Conservation (phyloP, 2,329 filamentous ascomycete genomes). For the Trichoderma arundinaceum region DNA sequence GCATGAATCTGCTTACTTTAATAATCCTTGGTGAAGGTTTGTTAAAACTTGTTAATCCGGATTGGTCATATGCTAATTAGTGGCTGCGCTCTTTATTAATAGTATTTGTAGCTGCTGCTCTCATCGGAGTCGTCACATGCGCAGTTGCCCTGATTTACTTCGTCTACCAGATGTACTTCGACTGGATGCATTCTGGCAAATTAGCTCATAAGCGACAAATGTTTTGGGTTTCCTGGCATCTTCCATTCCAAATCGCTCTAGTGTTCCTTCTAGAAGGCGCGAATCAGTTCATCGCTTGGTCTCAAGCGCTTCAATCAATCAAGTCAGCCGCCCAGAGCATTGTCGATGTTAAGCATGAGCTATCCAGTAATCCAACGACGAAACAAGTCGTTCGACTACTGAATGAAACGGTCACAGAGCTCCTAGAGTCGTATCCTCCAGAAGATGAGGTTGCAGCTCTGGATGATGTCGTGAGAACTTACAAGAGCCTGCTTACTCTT, state of each 20-base stretch:
- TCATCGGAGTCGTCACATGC: constrained; percentile 50
- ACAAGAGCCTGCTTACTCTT: neutral
- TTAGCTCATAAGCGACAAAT: constrained; percentile 63
- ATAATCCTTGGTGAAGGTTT: constrained; percentile 71
- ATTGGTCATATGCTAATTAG: neutral
- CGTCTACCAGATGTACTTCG: constrained; percentile 57
- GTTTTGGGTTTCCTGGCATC: constrained; percentile 62
- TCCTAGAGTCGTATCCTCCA: neutral
- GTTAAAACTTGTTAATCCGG: no score
- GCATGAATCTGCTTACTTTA: constrained; percentile 67
- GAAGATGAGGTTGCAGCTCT: neutral
- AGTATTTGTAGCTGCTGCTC: constrained; percentile 29
- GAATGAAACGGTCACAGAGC: constrained; percentile 7
- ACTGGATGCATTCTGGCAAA: constrained; percentile 69
- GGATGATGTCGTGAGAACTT: constrained; percentile 1
- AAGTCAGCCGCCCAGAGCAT: constrained; percentile 9
- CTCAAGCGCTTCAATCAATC: constrained; percentile 6
- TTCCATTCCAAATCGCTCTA: constrained; percentile 67
- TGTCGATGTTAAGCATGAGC: constrained; percentile 1
- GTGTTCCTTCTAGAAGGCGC: constrained; percentile 67
- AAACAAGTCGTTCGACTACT: neutral
- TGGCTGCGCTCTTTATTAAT: neutral
- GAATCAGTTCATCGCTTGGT: constrained; percentile 60
- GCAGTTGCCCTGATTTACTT: constrained; percentile 51
- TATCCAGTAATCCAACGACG: neutral